A percentile compares a stretch with the other conserved stretches of the same genome.
Evolutionary conservation across 1,284 basidiomycete genomes (phyloP).

Genomic region (Exobasidium rhododendri): DNA sequence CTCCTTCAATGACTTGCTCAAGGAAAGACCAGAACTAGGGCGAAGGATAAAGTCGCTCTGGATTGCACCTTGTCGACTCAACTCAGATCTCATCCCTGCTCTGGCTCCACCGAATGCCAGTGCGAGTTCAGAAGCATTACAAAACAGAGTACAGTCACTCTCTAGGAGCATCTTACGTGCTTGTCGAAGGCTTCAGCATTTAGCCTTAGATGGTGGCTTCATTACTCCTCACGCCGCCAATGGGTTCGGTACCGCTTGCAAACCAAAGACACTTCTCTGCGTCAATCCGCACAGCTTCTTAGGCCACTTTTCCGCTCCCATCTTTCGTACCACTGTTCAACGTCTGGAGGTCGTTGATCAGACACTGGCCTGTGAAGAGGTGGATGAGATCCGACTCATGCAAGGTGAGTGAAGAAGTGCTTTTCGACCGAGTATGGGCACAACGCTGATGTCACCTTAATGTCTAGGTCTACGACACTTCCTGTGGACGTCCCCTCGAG

Average conservation of each 20-base stretch:
- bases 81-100: slow-evolving; percentile 42
- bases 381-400: slow-evolving; percentile 41
- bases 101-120: slow-evolving; percentile 37
- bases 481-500: slow-evolving; percentile 41
- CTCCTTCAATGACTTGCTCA: slow-evolving; percentile 29
- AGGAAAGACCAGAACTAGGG: slow-evolving; percentile 23
- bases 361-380: slow-evolving; percentile 46
- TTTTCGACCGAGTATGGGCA: no score
- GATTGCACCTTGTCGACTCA: slow-evolving; percentile 39
- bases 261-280: slow-evolving; percentile 41
- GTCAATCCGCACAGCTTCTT: slow-evolving; percentile 52
- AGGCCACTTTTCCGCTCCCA: slow-evolving; percentile 45
- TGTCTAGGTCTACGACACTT: slow-evolving; percentile 31
- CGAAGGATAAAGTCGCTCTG: slow-evolving; percentile 38
- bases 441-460: neutral
- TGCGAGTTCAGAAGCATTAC: slow-evolving; percentile 26
- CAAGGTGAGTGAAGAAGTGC: slow-evolving; percentile 18
- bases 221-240: slow-evolving; percentile 34
- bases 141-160: slow-evolving; percentile 25
- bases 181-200: slow-evolving; percentile 41
- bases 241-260: slow-evolving; percentile 49
- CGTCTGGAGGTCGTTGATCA: slow-evolving; percentile 42
- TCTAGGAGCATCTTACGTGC: slow-evolving; percentile 29
- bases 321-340: slow-evolving; percentile 37
- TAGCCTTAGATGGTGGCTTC: slow-evolving; percentile 46